phyloP scores from a whole-genome alignment of 148 eudicot genomes.

The Rhododendron vialii region DNA sequence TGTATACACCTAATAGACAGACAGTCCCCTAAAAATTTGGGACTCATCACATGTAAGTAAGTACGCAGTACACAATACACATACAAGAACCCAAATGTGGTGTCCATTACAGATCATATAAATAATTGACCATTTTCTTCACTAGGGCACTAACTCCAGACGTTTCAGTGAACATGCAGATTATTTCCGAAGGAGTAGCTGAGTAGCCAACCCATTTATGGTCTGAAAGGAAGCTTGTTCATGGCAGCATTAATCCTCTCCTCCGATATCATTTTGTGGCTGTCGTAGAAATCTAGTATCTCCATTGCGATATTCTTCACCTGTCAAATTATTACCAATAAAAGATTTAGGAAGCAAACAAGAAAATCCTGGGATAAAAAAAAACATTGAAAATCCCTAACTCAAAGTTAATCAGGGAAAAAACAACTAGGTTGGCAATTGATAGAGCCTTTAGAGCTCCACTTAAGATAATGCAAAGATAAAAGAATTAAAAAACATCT shows the following conservation, averaged over 20 bases:
- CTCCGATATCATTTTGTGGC: conserved; percentile 62
- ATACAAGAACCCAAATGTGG: neutral
- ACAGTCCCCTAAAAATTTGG: neutral
- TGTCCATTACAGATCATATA: neutral
- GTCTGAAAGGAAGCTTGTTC: conserved; percentile 53
- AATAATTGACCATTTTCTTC: neutral
- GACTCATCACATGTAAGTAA: neutral
- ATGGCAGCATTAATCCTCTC: conserved; percentile 60
- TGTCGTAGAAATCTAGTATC: conserved; percentile 84
- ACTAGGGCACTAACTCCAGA: neutral
- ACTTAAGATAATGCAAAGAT: neutral
- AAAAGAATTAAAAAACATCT: neutral
- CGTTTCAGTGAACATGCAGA: neutral
- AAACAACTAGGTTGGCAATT: neutral
- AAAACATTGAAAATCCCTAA: neutral
- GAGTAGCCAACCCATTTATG: conserved; percentile 14
- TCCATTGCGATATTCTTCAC: conserved; percentile 98
- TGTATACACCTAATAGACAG: neutral
- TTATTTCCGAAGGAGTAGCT: neutral
- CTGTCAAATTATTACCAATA: conserved; percentile 25
- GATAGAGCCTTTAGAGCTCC: neutral
- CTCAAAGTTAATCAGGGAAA: neutral
- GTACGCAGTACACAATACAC: neutral
- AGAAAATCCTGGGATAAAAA: no score
- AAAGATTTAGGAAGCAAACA: neutral